A percentile compares a stretch with the other conserved stretches of the same genome.
Evolutionary conservation across 768 basidiomycete species (phyloP).

Genomic region (Leccinum fibrillosum): DNA sequence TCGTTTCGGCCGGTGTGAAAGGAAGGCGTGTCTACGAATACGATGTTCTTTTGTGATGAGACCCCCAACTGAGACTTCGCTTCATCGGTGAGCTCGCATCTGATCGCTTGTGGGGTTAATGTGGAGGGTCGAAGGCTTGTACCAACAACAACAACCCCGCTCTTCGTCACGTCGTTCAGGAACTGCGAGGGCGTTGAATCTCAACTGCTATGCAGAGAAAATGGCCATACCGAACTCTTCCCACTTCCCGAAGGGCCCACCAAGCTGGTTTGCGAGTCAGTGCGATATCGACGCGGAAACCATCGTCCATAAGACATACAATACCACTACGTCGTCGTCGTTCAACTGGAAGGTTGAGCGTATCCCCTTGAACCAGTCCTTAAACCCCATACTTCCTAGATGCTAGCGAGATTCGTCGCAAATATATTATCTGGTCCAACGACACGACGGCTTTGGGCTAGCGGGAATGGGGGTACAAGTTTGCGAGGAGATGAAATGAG

Average conservation of each 20-base stretch:
- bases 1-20: constrained; percentile 1
- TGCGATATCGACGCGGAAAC: not conserved
- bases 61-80: not conserved
- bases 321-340: not conserved
- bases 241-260: constrained; percentile 19
- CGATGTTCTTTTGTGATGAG: constrained; percentile 1
- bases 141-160: not conserved
- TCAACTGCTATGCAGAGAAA: not conserved
- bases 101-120: constrained; percentile 5
- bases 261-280: constrained; percentile 12
- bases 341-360: not conserved
- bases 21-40: constrained; percentile 24
- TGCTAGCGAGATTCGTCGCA: not conserved
- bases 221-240: constrained; percentile 16
- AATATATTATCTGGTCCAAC: not conserved
- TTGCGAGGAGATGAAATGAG: not conserved
- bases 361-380: not conserved
- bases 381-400: not conserved
- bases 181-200: constrained; percentile 6
- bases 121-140: not conserved
- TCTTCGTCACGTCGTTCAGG: not conserved
- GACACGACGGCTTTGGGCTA: not conserved
- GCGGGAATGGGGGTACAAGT: not conserved
- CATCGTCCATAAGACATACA: not conserved
- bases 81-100: not conserved